Evolutionary conservation across 768 basidiomycete genomes (phyloP).

Genomic region (Chalciporus sphaerocephalus): DNA sequence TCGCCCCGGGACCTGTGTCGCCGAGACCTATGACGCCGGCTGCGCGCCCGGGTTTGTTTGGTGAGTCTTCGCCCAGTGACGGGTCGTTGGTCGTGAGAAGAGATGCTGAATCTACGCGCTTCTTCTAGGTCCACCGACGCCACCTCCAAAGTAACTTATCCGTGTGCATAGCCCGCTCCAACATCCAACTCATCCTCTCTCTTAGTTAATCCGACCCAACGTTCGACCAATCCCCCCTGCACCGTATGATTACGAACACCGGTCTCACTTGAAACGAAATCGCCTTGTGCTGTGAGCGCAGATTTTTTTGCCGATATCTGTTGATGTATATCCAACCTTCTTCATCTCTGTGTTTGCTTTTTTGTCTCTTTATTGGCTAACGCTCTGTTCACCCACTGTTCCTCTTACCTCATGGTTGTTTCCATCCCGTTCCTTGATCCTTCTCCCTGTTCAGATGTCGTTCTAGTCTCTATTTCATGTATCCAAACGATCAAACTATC

Average conservation of each 20-base stretch:
- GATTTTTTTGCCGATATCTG: neutral
- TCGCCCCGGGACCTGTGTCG: slow-evolving; percentile 30
- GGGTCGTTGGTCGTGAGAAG: neutral
- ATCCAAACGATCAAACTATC: neutral
- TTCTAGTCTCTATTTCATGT: neutral
- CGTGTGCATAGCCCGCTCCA: neutral
- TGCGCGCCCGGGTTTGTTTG: slow-evolving; percentile 61
- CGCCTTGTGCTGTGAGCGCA: neutral
- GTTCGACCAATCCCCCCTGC: neutral
- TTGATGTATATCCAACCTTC: neutral
- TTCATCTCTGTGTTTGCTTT: neutral
- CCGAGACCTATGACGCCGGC: slow-evolving; percentile 43
- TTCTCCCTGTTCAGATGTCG: neutral
- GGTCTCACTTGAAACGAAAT: no score
- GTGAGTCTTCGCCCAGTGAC: slow-evolving; percentile 30
- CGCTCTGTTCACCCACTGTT: neutral
- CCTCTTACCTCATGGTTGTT: neutral
- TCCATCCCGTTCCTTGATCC: neutral
- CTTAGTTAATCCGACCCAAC: neutral
- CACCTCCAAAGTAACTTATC: slow-evolving; percentile 39
- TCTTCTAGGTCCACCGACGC: slow-evolving; percentile 40
- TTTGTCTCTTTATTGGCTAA: neutral
- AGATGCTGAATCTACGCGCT: slow-evolving; percentile 1
- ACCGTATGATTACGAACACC: no score
- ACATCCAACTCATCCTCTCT: neutral